A percentile compares a stretch with the other conserved stretches of the same genome.
These are phyloP conservation scores for Phytophthora boehmeriae DNA, from an alignment of 352 stramenopile species.

Conservation along the genomic window DNA sequence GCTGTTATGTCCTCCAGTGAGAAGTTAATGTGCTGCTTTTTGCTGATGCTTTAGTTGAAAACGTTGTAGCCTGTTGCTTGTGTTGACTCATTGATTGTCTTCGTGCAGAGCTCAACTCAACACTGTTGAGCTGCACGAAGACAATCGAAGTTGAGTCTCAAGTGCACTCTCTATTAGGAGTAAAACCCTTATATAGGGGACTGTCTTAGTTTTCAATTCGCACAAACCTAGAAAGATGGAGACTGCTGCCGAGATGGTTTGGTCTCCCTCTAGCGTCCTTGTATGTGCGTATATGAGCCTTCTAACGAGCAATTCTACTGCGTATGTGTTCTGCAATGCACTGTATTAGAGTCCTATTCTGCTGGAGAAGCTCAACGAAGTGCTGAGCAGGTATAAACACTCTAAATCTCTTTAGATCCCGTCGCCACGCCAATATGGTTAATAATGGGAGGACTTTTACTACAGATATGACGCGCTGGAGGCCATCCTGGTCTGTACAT, in stretches of 20 bases:
- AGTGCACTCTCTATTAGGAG: too few species aligned
- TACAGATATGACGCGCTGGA: conserved; percentile 75
- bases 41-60: too few species aligned
- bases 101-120: too few species aligned
- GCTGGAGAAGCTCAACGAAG: conserved; percentile 64
- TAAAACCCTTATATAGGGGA: neutral
- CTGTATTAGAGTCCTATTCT: conserved; percentile 58
- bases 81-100: too few species aligned
- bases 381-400: conserved; percentile 51
- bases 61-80: too few species aligned
- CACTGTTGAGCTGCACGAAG: too few species aligned
- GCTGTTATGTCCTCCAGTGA: too few species aligned
- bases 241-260: conserved; percentile 37
- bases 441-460: neutral
- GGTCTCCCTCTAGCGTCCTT: neutral
- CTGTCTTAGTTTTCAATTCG: neutral
- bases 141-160: too few species aligned
- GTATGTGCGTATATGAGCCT: neutral
- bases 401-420: neutral
- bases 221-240: conserved; percentile 24
- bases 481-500: conserved; percentile 81
- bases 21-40: too few species aligned
- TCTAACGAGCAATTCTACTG: neutral
- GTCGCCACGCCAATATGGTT: neutral
- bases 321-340: neutral